Evolutionary conservation across 2,329 filamentous ascomycete species (phyloP).

Genomic region (Paramyrothecium sp.): DNA sequence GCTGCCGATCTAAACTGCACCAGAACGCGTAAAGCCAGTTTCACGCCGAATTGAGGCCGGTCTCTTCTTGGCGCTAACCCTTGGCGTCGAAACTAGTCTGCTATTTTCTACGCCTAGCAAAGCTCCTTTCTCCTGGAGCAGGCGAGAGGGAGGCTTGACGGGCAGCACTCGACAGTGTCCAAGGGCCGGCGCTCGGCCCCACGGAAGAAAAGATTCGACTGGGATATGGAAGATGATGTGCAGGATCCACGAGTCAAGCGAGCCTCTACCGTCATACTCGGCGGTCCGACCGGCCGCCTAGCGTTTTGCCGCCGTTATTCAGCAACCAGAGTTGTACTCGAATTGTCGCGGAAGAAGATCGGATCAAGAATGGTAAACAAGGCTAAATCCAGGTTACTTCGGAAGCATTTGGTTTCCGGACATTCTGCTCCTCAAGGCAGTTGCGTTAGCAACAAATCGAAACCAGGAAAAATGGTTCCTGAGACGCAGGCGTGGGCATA

Average conservation of each 20-base stretch:
- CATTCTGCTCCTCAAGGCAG: not conserved
- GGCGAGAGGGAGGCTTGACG: too few relatives aligned
- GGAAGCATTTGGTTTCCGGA: not conserved
- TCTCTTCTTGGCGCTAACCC: not conserved
- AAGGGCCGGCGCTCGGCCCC: slow-evolving; percentile 11
- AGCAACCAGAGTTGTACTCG: slow-evolving; percentile 3
- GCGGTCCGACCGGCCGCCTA: not conserved
- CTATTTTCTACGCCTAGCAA: not conserved
- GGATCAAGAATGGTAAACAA: too few relatives aligned
- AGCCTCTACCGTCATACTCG: slow-evolving; percentile 15
- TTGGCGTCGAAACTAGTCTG: slow-evolving; percentile 3
- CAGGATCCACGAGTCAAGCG: slow-evolving; percentile 34
- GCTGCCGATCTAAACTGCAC: not conserved
- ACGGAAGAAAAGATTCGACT: not conserved
- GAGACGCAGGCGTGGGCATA: not conserved
- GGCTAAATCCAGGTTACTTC: too few relatives aligned
- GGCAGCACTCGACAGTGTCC: not conserved
- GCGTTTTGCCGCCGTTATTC: slow-evolving; percentile 4
- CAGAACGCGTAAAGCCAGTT: not conserved
- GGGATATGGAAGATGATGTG: slow-evolving; percentile 23
- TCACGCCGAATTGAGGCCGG: slow-evolving; percentile 2
- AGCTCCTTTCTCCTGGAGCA: not conserved
- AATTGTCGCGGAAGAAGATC: too few relatives aligned
- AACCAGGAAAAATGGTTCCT: not conserved
- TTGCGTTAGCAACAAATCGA: not conserved